Conservation (phyloP, 345 rosid genomes). For the Streptanthus diversifolius region DNA sequence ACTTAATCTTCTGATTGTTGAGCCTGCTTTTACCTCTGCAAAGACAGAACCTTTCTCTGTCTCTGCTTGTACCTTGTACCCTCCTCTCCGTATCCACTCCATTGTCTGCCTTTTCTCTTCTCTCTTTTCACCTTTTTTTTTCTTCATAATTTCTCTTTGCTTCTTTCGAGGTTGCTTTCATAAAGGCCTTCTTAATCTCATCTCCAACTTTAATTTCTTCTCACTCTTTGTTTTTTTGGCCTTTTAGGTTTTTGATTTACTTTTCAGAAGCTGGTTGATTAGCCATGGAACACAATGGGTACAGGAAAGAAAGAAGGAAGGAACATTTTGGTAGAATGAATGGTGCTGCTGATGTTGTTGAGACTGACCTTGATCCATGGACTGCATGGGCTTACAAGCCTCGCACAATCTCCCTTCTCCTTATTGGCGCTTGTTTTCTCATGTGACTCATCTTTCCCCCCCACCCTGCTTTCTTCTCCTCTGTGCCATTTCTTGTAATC, state of each 20-base stretch:
- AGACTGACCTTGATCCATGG: slow-evolving; percentile 91
- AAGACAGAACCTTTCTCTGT: slow-evolving; percentile 26
- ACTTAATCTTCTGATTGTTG: slow-evolving; percentile 9
- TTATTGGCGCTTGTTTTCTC: slow-evolving; percentile 88
- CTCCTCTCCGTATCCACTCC: slow-evolving; percentile 18
- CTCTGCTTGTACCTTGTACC: slow-evolving; percentile 23
- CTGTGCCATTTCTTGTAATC: not conserved
- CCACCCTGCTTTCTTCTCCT: not conserved
- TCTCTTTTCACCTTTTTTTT: not conserved
- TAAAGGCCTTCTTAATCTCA: not conserved
- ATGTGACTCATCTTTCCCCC: slow-evolving; percentile 55
- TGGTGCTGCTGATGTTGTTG: slow-evolving; percentile 42
- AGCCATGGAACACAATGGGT: slow-evolving; percentile 62
- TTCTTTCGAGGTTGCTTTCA: not conserved
- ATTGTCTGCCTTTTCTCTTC: slow-evolving; percentile 14
- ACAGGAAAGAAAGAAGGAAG: slow-evolving; percentile 47
- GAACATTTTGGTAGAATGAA: slow-evolving; percentile 51
- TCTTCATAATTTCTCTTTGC: not conserved
- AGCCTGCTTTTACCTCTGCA: slow-evolving; percentile 28
- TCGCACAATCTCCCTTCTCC: slow-evolving; percentile 80
- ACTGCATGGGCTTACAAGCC: slow-evolving; percentile 99
- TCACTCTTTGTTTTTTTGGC: not conserved
- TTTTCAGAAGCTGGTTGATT: slow-evolving; percentile 12
- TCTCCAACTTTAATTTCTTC: not conserved
- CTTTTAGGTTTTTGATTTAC: not conserved